Base-by-base conservation (phyloP, 345 rosid genomes). In the Gossypium sturtianum region DNA sequence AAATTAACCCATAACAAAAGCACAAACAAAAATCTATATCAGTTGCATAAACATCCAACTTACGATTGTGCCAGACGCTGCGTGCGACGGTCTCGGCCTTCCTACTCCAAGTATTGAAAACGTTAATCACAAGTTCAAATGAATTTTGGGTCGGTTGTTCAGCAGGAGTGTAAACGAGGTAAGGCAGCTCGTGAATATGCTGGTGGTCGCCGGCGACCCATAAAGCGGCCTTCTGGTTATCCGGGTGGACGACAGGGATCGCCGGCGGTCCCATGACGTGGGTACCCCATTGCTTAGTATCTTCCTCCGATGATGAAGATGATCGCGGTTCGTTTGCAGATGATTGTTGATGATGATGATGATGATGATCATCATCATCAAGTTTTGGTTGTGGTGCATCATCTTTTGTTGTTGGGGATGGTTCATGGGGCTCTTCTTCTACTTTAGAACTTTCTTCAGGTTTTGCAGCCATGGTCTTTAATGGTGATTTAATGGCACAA, bases 31-130 rank as follows among this genome's bases (percentile, higher is more conserved):
- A 19, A 56, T 9, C 0, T 20, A 3, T 3, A 9, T 19, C 25
- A 56, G 27, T 56, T 56, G 27, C 27, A 56, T 7, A 19, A 20
- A 17, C 10, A 63, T 52, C 64, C 67, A 82, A 25, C 87, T 87
- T 83, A 88, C 95, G 82, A 51, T 92, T 87, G 76, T 92, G 86
- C 98, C 97, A 94, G 78, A 94, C 79, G 84, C 88, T 89, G 22
- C 91, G 85, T n/a, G 93, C 94, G 7, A 92, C 76, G 53, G 88
- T 88, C 82, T 94, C 98, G 11, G 98, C 88, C 76, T 87, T 90
- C 48, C 69, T 71, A 87, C 90, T 89, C 97, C 97, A 94, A 13
- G 83, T 71, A 83, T 89, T 79, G 84, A 94, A 90, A 82, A 86
- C 76, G 62, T 85, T 84, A 77, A 90, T 83, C 58, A 91, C 95